A percentile compares a stretch with the other conserved stretches of the same genome.
Evolutionary conservation across 2,329 filamentous ascomycete species (phyloP).

Genomic region (Whalleya microplaca): DNA sequence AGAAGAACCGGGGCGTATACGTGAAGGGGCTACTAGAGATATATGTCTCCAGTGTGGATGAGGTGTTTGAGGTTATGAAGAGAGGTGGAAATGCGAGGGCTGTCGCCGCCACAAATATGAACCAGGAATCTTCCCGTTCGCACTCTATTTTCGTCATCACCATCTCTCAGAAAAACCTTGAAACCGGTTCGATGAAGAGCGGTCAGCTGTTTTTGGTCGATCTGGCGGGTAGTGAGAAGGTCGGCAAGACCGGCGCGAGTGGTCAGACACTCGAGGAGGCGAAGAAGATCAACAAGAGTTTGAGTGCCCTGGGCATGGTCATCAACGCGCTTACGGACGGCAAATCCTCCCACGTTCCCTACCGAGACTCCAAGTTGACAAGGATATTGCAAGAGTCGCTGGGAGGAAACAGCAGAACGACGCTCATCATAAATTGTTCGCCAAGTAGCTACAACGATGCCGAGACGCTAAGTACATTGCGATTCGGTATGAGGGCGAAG

Average conservation of each 20-base stretch:
- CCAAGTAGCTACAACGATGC: constrained; percentile 97
- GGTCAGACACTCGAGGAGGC: constrained; percentile 97
- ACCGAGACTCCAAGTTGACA: constrained; percentile 97
- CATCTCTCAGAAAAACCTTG: constrained; percentile 95
- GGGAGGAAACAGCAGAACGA: constrained; percentile 97
- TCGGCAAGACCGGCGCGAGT: constrained; percentile 96
- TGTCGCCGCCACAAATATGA: constrained; percentile 99
- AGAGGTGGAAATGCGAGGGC: constrained; percentile 86
- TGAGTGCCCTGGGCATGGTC: constrained; percentile 97
- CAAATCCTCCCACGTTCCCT: constrained; percentile 94
- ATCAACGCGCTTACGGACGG: constrained; percentile 97
- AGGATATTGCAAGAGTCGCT: constrained; percentile 96
- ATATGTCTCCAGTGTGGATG: constrained; percentile 92
- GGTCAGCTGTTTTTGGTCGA: constrained; percentile 97
- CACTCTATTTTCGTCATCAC: constrained; percentile 98
- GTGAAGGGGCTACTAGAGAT: constrained; percentile 94
- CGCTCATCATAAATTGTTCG: constrained; percentile 98
- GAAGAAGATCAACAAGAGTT: constrained; percentile 99
- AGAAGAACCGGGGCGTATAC: constrained; percentile 94
- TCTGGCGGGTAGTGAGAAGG: constrained; percentile 97
- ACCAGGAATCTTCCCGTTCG: constrained; percentile 95
- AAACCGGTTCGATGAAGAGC: constrained; percentile 94
- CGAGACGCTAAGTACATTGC: constrained; percentile 88
- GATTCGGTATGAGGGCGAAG: constrained; percentile 96
- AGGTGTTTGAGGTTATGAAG: constrained; percentile 96